These are phyloP conservation scores for Cyclostephanos invisitatus DNA, from an alignment of 108 stramenopile genomes.

Conservation along the genomic window DNA sequence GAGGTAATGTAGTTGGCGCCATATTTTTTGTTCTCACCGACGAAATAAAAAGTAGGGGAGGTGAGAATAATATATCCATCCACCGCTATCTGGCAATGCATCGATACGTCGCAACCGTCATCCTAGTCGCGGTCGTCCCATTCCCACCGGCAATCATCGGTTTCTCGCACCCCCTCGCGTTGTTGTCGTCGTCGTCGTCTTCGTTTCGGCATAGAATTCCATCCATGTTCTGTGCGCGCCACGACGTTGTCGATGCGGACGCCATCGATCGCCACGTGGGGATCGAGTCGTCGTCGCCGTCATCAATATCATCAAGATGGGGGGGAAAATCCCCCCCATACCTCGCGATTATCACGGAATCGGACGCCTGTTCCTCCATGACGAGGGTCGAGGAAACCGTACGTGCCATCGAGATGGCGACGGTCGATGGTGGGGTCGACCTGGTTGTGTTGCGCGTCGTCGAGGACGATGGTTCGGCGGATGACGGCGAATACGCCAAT, in stretches of 20 bases:
- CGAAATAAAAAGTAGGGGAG: too few relatives aligned
- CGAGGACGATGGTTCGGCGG: too few relatives aligned
- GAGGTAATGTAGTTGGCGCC: too few relatives aligned
- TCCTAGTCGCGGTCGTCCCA: neutral
- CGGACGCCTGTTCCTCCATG: constrained; percentile 63
- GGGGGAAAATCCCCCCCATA: constrained; percentile 56
- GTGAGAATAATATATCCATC: too few relatives aligned
- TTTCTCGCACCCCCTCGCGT: neutral
- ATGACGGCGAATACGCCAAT: neutral
- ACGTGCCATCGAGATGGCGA: constrained; percentile 53
- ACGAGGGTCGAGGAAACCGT: constrained; percentile 52
- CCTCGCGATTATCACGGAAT: constrained; percentile 78
- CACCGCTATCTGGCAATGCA: neutral
- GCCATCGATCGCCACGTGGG: neutral
- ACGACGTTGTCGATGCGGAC: constrained; percentile 4
- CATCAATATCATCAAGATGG: constrained; percentile 25
- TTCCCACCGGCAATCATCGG: neutral
- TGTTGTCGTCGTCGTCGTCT: too few relatives aligned
- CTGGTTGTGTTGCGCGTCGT: constrained; percentile 66
- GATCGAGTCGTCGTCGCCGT: neutral
- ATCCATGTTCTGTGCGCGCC: neutral
- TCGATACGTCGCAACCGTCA: constrained; percentile 1
- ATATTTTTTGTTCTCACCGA: too few relatives aligned
- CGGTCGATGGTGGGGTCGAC: constrained; percentile 37
- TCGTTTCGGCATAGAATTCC: neutral